Base-by-base conservation (phyloP, 768 basidiomycete genomes). In the Lepiota venenata region DNA sequence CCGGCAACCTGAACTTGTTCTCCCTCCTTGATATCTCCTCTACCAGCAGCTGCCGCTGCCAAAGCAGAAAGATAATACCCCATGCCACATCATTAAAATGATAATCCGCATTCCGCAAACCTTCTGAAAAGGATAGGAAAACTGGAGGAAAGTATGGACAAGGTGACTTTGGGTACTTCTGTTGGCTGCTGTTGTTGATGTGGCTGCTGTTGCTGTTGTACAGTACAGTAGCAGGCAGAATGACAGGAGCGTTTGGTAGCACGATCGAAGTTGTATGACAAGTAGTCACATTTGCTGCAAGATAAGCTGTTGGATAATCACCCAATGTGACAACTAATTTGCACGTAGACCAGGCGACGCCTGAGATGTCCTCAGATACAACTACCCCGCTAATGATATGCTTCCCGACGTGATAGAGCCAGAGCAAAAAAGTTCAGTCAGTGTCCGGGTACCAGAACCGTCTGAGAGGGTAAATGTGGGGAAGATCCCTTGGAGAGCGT, bases 91-190 rank as follows among this genome's bases (percentile, higher is more conserved):
- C 63, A 10, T 64, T 57, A 25, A 72, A 59, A 47, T 80, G 79
- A 53, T 75, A 84, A 49, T 87, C 84, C 11, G 77, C 77, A 35
- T 72, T 77, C 90, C 90, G 92, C 21, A 93, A 66, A 91, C 83
- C 64, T 98, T 94, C 67, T 96, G 93, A 53, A 96, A 80, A 37
- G 91, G 72, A 58, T 92, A 95, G 88, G 94, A 96, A 62, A 95
- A 67, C 4, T 81, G 77, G 2, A 98, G 71, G 62, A 89, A 91
- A 0, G 75, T 78, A 60, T 94, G 93, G 0, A 82, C 77, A 11
- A 86, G 74, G 12, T 81, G 74, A 0, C 71, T 74, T 54, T 75
- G 74, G 1, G 77, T 41, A 72, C 71, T 3, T 60, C 55, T 15
- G 70, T 61, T 14, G 61, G 60, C 6, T 60, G 52, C 2, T 60